Conservation (phyloP, 2,329 filamentous ascomycete species). For the Penicillium decumbens region DNA sequence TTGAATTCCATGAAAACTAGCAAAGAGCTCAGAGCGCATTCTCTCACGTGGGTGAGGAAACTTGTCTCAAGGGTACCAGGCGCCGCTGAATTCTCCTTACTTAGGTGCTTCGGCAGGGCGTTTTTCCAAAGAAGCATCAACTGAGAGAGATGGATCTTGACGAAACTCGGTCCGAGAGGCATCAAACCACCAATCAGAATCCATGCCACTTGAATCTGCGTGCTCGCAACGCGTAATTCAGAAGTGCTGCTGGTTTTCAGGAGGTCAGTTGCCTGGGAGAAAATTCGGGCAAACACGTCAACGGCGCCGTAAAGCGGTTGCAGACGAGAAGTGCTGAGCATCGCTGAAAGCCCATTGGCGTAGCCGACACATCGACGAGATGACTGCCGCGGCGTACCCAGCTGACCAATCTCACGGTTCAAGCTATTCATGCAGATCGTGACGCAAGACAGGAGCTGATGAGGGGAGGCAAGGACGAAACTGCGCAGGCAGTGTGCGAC, state of each 20-base stretch:
- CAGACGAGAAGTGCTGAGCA: constrained; percentile 80
- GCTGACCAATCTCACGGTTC: constrained; percentile 73
- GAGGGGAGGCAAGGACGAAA: constrained; percentile 85
- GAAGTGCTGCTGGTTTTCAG: constrained; percentile 89
- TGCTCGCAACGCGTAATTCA: constrained; percentile 83
- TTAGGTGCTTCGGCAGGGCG: constrained; percentile 86
- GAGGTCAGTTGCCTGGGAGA: constrained; percentile 85
- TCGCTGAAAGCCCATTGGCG: constrained; percentile 83
- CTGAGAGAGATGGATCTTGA: constrained; percentile 96
- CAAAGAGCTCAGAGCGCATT: constrained; percentile 88
- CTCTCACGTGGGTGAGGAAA: constrained; percentile 88
- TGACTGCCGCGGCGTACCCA: constrained; percentile 70
- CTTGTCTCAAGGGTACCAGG: constrained; percentile 82
- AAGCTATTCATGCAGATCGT: constrained; percentile 97
- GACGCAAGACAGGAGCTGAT: constrained; percentile 83
- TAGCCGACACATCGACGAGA: constrained; percentile 82
- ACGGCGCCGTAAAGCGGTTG: constrained; percentile 92
- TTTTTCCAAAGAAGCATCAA: constrained; percentile 95
- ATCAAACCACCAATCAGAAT: constrained; percentile 93
- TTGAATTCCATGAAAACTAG: constrained; percentile 92
- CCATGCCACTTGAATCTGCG: constrained; percentile 97
- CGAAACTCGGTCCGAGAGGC: constrained; percentile 94
- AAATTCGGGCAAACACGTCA: constrained; percentile 86
- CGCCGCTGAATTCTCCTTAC: constrained; percentile 81
- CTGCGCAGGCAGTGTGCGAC: constrained; percentile 79